Evolutionary conservation across 2,329 filamentous ascomycete genomes (phyloP), one percentile per base, ranked within the genome.

Genomic region (Cercospora citrullina): DNA sequence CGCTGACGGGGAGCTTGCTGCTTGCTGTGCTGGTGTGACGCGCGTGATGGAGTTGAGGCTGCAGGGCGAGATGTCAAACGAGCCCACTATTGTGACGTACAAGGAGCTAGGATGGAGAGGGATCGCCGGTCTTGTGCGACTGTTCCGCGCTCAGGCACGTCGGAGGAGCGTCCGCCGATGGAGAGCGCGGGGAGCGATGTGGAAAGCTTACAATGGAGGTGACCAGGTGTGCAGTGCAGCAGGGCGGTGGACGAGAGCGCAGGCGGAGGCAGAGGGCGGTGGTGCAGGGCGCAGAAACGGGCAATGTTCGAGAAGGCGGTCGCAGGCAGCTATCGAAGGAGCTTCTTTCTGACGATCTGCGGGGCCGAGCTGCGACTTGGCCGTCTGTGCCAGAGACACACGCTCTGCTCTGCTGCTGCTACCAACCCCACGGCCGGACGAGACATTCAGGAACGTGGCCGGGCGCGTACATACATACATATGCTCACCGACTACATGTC

Each of bases 271-370:
- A 51, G 53, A 58, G 30, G 26, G 53, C 53, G 53, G 53, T 57
- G 53, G 53, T 57, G 53, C 45, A 39, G 33, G 23, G 53, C 14
- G 53, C 53, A 58, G 53, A 58, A 58, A 58, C 53, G 23, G 62
- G 51, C 62, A 64, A 64, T 64, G 62, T 64, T 64, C 62, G 62
- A 64, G 62, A 64, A 64, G 62, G 62, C 62, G 62, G 48, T 64
- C 36, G 39, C 59, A 36, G 18, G 16, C 59, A 45, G 53, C 53
- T 58, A 57, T 58, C 42, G 60, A 63, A 63, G 28, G 42, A 64
- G 62, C 48, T 55, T 64, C 51, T 55, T 61, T 21, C 33, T 58
- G 53, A 28, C 26, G 53, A 58, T 58, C 53, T 58, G 53, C 53
- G 53, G 53, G 53, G 53, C 53, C 28, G 53, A 30, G 53, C 53